Base-by-base conservation (phyloP, 2,329 filamentous ascomycete species). In the Akanthomyces muscarius region DNA sequence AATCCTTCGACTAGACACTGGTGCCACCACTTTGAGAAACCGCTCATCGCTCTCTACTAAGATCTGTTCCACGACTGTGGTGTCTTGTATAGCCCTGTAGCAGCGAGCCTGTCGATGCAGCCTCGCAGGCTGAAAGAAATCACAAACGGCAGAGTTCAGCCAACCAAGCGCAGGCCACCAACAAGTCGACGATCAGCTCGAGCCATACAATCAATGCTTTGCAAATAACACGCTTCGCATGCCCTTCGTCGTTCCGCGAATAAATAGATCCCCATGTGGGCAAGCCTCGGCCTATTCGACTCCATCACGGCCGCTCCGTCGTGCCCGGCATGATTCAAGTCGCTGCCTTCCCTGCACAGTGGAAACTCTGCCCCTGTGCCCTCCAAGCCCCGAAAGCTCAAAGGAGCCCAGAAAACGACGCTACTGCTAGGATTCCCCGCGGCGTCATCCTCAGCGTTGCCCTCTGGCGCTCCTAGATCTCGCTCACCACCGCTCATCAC, bases 371-470 rank as follows among this genome's bases (percentile, higher is more conserved):
- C 25, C 38, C 41, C 41, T 57, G 38, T 50, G 50, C 38, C 38
- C 38, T 21, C 42, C 28, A 3, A 28, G 21, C 8, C 21, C 45
- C 14, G 18, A 11, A 45, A 47, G 14, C 33, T 21, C 33, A 23
- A 54, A 7, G 30, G 45, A 41, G 25, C 18, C 28, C 30, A 16
- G 18, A 36, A 33, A 47, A 33, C 21, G 25, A 57, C 54, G 41
- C 54, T 57, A 47, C 18, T 5, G 11, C 13, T n/a, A n/a, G 4
- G 41, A 11, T 45, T 8, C 25, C 36, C 16, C 47, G 42, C 54
- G 28, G 10, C 55, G 42, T 42, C 44, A 38, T 58, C 55, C 42
- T 42, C 55, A 58, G 55, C 30, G 42, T 48, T 14, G 55, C 55
- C 48, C 18, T 25, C 42, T 58, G 55, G 55, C 55, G 55, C 42